Conservation (phyloP, 768 basidiomycete species). For the Piloderma croceum region DNA sequence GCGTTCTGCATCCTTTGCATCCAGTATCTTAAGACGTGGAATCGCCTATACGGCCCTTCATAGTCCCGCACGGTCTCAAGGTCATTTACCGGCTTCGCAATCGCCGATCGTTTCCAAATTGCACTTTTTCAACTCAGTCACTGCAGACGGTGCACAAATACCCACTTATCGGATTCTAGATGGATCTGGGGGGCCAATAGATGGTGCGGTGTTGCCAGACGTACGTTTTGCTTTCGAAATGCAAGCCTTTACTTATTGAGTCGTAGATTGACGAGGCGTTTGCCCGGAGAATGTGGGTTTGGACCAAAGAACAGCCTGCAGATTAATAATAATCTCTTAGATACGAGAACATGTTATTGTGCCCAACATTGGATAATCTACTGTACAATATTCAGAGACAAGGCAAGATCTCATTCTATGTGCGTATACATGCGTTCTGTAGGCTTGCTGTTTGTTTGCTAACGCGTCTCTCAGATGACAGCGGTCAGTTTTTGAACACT, state of each 20-base stretch:
- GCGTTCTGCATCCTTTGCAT: background rate
- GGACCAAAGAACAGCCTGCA: background rate
- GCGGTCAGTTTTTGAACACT: slow-evolving; percentile 58
- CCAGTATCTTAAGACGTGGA: too few relatives aligned
- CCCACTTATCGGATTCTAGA: slow-evolving; percentile 87
- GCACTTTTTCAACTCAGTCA: slow-evolving; percentile 77
- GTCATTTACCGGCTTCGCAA: slow-evolving; percentile 33
- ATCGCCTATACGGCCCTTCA: slow-evolving; percentile 6
- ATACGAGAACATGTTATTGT: slow-evolving; percentile 73
- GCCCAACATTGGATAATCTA: slow-evolving; percentile 82
- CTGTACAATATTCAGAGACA: slow-evolving; percentile 91
- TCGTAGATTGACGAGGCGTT: slow-evolving; percentile 60
- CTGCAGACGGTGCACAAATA: slow-evolving; percentile 54
- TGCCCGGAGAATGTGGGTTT: slow-evolving; percentile 55
- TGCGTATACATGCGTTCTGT: slow-evolving; percentile 36
- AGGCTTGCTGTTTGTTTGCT: slow-evolving; percentile 3
- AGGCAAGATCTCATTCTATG: slow-evolving; percentile 89
- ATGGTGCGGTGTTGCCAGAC: slow-evolving; percentile 72
- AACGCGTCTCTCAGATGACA: slow-evolving; percentile 56
- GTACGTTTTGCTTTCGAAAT: slow-evolving; percentile 32
- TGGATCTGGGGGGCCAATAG: slow-evolving; percentile 65
- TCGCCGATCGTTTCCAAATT: slow-evolving; percentile 67
- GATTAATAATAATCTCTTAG: slow-evolving; percentile 25
- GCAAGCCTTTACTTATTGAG: background rate
- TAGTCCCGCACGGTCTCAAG: slow-evolving; percentile 20